These are phyloP conservation scores for Populus hybrid DNA, from an alignment of 441 rosid genomes.

Conservation along the genomic window DNA sequence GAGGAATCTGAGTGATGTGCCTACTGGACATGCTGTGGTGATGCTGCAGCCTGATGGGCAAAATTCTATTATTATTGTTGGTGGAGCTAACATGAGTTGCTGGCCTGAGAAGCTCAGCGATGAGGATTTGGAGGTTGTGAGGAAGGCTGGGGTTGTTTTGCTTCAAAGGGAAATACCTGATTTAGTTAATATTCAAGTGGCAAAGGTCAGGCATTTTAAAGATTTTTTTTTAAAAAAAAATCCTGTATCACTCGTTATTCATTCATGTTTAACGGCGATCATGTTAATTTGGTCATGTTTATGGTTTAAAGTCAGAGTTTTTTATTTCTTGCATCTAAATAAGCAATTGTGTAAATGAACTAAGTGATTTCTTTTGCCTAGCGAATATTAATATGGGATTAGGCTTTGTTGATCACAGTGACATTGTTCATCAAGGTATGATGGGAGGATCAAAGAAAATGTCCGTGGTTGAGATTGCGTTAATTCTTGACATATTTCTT, in stretches of 20 bases:
- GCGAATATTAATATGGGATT: neutral
- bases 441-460: neutral
- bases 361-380: neutral
- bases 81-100: conserved; percentile 76
- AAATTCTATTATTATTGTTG: conserved; percentile 86
- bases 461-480: neutral
- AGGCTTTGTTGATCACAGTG: neutral
- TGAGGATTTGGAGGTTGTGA: conserved; percentile 58
- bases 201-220: conserved; percentile 46
- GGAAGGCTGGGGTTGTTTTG: conserved; percentile 76
- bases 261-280: neutral
- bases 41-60: conserved; percentile 85
- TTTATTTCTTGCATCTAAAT: neutral
- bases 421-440: neutral
- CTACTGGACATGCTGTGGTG: conserved; percentile 95
- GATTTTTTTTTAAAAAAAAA: neutral
- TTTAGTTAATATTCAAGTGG: conserved; percentile 78
- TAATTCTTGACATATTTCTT: neutral
- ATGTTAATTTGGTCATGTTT: neutral
- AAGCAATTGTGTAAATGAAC: neutral
- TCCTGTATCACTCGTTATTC: neutral
- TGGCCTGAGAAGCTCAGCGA: conserved; percentile 65
- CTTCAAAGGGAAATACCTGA: conserved; percentile 94
- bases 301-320: neutral
- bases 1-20: conserved; percentile 39